Percentiles rank a stretch among this genome's conserved stretches.
phyloP scores from a whole-genome alignment of 768 basidiomycete species.

The Tulasnella sp. region DNA sequence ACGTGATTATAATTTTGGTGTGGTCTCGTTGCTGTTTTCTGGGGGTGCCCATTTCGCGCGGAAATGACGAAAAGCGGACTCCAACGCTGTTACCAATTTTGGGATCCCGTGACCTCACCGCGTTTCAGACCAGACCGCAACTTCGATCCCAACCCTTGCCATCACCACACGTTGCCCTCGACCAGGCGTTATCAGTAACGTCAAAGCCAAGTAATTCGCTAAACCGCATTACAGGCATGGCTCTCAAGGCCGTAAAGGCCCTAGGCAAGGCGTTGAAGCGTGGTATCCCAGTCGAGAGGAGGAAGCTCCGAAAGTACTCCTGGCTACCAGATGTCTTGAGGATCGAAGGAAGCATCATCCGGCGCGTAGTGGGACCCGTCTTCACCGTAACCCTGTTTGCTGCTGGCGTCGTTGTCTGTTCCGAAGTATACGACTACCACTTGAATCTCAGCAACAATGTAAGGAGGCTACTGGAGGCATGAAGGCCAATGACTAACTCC shows the following conservation, averaged over 20 bases:
- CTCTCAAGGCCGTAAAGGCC: neutral
- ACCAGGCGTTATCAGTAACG: neutral
- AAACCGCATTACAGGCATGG: neutral
- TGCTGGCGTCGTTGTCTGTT: slow-evolving; percentile 33
- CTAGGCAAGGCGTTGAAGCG: neutral
- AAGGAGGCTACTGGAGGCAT: neutral
- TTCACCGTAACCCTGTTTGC: slow-evolving; percentile 78
- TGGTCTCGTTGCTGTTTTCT: no score
- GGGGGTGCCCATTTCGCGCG: no score
- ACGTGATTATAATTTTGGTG: no score
- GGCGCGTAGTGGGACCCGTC: slow-evolving; percentile 73
- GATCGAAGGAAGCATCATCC: slow-evolving; percentile 73
- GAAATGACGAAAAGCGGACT: neutral
- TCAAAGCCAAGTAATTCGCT: neutral
- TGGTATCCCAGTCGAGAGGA: slow-evolving; percentile 11
- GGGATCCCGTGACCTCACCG: neutral
- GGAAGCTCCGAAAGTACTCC: slow-evolving; percentile 53
- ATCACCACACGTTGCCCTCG: neutral
- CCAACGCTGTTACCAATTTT: neutral
- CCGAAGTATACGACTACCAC: slow-evolving; percentile 18
- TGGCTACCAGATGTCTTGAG: slow-evolving; percentile 88
- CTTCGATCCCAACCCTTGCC: neutral
- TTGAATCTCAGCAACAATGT: slow-evolving; percentile 66
- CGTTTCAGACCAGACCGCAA: neutral
- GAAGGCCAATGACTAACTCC: neutral